Evolutionary conservation across 202 grass and related monocot species (phyloP).

Genomic region (Musa balbisiana): DNA sequence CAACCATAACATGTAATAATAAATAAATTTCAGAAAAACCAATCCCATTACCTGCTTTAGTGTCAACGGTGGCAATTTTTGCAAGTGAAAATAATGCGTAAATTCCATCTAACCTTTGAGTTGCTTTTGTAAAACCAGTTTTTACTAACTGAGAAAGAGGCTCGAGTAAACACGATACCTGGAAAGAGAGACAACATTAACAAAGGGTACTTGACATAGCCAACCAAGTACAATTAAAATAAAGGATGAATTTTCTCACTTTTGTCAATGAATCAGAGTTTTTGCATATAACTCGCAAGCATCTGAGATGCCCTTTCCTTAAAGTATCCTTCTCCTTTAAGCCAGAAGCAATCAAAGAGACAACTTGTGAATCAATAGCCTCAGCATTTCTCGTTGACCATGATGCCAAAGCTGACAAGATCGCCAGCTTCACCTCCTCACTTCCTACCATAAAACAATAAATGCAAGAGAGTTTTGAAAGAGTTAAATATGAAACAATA

Average conservation of each 20-base stretch:
- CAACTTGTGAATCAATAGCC: conserved; percentile 58
- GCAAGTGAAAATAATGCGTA: conserved; percentile 74
- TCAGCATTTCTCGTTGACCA: conserved; percentile 67
- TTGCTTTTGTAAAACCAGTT: conserved; percentile 80
- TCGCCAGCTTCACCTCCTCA: conserved; percentile 91
- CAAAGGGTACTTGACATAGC: conserved; percentile 2
- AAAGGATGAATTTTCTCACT: conserved; percentile 38
- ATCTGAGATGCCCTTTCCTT: conserved; percentile 88
- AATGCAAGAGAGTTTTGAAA: neutral
- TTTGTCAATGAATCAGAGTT: conserved; percentile 67
- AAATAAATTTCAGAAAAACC: conserved; percentile 21
- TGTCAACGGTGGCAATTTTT: conserved; percentile 77
- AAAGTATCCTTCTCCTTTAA: conserved; percentile 91
- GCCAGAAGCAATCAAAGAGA: conserved; percentile 64
- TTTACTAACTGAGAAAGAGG: conserved; percentile 79
- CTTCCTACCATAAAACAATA: conserved; percentile 49
- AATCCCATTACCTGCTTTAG: conserved; percentile 64
- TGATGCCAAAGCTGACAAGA: conserved; percentile 60
- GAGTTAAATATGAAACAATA: neutral
- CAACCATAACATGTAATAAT: neutral
- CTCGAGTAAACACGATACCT: conserved; percentile 71
- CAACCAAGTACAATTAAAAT: neutral
- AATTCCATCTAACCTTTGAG: conserved; percentile 95
- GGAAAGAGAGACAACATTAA: conserved; percentile 23
- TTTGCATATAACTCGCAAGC: conserved; percentile 67